These are phyloP conservation scores for Scenedesmus sp. DNA, from an alignment of 163 green algal genomes.

Conservation along the genomic window DNA sequence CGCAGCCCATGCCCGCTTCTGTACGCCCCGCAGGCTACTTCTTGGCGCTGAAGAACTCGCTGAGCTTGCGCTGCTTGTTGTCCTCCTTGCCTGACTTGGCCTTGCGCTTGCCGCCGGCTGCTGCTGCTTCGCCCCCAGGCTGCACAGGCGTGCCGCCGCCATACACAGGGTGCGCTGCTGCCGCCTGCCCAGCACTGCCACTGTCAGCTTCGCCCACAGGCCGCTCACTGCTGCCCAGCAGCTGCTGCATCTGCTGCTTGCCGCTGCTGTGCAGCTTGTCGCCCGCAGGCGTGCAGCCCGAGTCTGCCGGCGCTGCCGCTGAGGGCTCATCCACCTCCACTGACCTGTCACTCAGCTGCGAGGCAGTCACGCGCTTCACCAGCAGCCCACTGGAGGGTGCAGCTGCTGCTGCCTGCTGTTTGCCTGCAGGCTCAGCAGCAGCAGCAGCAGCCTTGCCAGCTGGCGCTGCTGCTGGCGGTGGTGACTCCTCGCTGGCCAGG, in stretches of 20 bases:
- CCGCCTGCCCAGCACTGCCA: slow-evolving; percentile 4
- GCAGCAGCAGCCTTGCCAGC: neutral
- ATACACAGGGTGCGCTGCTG: slow-evolving; percentile 44
- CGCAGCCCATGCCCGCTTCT: neutral
- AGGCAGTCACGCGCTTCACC: slow-evolving; percentile 13
- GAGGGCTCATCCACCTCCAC: slow-evolving; percentile 44
- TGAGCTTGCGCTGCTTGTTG: slow-evolving; percentile 46
- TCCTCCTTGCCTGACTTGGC: slow-evolving; percentile 27
- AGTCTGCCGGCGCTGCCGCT: slow-evolving; percentile 13
- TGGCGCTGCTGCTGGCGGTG: neutral
- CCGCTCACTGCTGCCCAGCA: slow-evolving; percentile 38
- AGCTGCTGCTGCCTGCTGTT: slow-evolving; percentile 21
- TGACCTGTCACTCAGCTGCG: neutral
- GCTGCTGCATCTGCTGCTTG: slow-evolving; percentile 47
- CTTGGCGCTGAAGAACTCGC: slow-evolving; percentile 33
- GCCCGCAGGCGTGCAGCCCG: neutral
- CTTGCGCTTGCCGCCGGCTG: neutral
- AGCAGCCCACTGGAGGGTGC: slow-evolving; percentile 18
- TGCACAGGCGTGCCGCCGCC: neutral
- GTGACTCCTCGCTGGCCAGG: neutral
- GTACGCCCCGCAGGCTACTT: neutral
- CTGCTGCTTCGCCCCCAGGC: neutral
- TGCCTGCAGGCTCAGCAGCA: neutral
- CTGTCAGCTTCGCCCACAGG: neutral
- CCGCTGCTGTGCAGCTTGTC: slow-evolving; percentile 7